phyloP scores from a whole-genome alignment of 2,329 filamentous ascomycete genomes.

The Trichoderma brevicompactum region DNA sequence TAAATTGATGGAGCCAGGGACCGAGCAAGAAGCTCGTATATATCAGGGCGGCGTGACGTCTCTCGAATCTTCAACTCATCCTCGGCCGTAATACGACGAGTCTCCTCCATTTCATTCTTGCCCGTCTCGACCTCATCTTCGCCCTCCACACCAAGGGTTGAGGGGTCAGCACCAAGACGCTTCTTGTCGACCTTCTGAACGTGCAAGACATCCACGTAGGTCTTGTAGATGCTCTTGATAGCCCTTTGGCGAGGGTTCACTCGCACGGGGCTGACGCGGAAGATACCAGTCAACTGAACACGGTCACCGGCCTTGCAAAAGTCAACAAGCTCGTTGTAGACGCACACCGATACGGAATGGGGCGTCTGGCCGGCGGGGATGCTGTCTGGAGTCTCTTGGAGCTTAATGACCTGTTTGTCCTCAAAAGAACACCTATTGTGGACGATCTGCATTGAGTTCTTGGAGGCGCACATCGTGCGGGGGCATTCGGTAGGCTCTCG shows the following conservation, averaged over 20 bases:
- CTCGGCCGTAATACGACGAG: conserved; percentile 79
- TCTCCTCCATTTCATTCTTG: conserved; percentile 79
- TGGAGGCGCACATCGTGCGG: conserved; percentile 76
- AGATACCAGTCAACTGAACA: conserved; percentile 94
- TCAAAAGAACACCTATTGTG: conserved; percentile 95
- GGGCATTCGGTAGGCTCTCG: conserved; percentile 91
- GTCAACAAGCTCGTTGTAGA: conserved; percentile 96
- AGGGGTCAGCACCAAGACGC: conserved; percentile 86
- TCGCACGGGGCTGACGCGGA: conserved; percentile 90
- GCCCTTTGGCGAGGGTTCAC: conserved; percentile 92
- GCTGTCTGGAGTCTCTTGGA: conserved; percentile 95
- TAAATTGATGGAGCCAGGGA: conserved; percentile 95
- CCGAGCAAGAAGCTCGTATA: conserved; percentile 89
- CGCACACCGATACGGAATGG: conserved; percentile 93
- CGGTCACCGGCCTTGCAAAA: conserved; percentile 97
- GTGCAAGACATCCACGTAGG: conserved; percentile 92
- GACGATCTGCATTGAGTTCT: conserved; percentile 97
- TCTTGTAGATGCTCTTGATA: conserved; percentile 96
- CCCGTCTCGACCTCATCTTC: conserved; percentile 67
- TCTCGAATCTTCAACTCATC: conserved; percentile 87
- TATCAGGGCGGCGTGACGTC: conserved; percentile 78
- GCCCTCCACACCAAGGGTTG: conserved; percentile 81
- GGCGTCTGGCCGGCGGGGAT: conserved; percentile 96
- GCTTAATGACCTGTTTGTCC: conserved; percentile 98
- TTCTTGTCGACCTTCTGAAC: conserved; percentile 97